These are phyloP conservation scores for Craterostigma plantagineum DNA, from an alignment of 257 asterid genomes.

Conservation along the genomic window DNA sequence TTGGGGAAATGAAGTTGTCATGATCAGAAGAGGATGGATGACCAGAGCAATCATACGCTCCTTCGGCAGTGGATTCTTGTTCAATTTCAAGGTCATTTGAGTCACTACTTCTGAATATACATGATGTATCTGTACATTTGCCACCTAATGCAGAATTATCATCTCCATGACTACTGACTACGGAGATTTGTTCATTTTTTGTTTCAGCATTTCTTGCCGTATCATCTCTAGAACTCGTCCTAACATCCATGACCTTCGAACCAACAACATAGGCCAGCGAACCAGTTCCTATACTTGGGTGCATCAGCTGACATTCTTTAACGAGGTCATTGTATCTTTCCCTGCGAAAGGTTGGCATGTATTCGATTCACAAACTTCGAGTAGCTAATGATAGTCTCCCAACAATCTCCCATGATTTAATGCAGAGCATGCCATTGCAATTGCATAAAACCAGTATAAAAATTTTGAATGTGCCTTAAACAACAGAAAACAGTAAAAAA, in stretches of 20 bases:
- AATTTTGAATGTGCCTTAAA: no score
- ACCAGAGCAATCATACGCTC: conserved; percentile 52
- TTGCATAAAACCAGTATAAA: no score
- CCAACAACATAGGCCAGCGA: conserved; percentile 90
- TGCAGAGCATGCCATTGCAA: no score
- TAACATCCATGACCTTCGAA: conserved; percentile 92
- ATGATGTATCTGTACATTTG: conserved; percentile 29
- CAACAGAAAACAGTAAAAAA: no score
- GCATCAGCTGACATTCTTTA: conserved; percentile 83
- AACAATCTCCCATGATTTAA: no score
- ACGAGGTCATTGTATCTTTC: conserved; percentile 71
- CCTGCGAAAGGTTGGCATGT: conserved; percentile 20
- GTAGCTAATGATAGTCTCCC: no score
- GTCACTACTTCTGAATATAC: conserved; percentile 26
- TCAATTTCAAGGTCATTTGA: conserved; percentile 55
- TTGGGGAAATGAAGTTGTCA: conserved; percentile 26
- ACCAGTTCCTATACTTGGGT: conserved; percentile 96
- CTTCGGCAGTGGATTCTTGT: conserved; percentile 38
- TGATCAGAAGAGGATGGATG: conserved; percentile 35
- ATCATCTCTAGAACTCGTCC: conserved; percentile 72
- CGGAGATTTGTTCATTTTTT: conserved; percentile 27
- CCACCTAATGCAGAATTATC: conserved; percentile 21
- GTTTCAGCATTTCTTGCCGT: conserved; percentile 35
- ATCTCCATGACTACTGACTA: conserved; percentile 20
- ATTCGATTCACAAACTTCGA: no score